Evolutionary conservation across 2,329 filamentous ascomycete species (phyloP).

Genomic region (Ramularia endophylla): DNA sequence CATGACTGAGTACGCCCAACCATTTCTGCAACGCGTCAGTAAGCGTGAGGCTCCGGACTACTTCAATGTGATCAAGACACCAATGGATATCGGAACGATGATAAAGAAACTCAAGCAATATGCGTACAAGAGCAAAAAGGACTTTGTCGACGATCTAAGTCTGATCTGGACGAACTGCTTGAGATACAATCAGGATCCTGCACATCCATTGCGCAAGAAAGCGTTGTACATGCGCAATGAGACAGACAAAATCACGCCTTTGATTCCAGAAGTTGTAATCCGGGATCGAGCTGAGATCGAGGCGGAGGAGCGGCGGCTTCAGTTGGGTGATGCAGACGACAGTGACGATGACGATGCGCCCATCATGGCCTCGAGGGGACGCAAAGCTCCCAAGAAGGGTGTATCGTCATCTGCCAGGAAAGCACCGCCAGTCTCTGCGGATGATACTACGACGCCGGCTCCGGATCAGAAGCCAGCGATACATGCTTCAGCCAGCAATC

Average conservation of each 20-base stretch:
- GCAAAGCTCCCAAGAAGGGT: constrained; percentile 77
- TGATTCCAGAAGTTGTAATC: constrained; percentile 90
- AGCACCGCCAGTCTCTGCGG: constrained; percentile 54
- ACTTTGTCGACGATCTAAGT: constrained; percentile 90
- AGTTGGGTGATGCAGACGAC: constrained; percentile 80
- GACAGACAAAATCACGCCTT: constrained; percentile 88
- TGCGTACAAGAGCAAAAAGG: constrained; percentile 64
- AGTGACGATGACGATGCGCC: constrained; percentile 72
- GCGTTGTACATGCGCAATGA: constrained; percentile 96
- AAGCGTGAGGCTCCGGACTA: constrained; percentile 97
- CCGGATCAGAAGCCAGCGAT: constrained; percentile 58
- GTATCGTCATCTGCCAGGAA: constrained; percentile 44
- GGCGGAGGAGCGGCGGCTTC: constrained; percentile 63
- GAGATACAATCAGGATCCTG: constrained; percentile 87
- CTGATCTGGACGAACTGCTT: constrained; percentile 97
- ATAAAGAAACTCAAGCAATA: constrained; percentile 86
- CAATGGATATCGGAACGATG: constrained; percentile 97
- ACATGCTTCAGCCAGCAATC: constrained; percentile 42
- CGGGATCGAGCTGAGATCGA: constrained; percentile 91
- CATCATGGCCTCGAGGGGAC: constrained; percentile 94
- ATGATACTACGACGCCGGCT: constrained; percentile 61
- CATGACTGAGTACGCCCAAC: constrained; percentile 94
- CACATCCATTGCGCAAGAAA: constrained; percentile 83
- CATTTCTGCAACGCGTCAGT: constrained; percentile 89
- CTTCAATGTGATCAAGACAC: constrained; percentile 86